A percentile compares a stretch with the other conserved stretches of the same genome.
Conservation (phyloP, 306 rosid species). For the Cajanus cajan region DNA sequence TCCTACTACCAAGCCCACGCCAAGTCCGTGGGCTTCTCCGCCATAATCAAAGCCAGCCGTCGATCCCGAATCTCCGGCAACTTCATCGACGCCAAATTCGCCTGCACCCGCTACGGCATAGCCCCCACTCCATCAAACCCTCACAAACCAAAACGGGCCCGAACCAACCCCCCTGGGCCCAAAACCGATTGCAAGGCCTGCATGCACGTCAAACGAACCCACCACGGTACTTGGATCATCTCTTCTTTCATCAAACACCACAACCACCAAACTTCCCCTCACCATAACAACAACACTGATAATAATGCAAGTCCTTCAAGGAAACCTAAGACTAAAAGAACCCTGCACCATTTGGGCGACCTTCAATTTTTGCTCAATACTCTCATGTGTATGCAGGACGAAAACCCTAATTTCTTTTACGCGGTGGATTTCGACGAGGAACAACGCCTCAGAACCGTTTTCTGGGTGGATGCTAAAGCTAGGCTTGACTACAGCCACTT, state of each 20-base stretch:
- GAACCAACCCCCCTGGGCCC: conserved; percentile 41
- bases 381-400: conserved; percentile 56
- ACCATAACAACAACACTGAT: conserved; percentile 19
- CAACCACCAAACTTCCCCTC: conserved; percentile 67
- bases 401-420: conserved; percentile 64
- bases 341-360: conserved; percentile 54
- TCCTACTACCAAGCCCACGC: conserved; percentile 82
- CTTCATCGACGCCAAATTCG: conserved; percentile 86
- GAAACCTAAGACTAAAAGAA: not conserved
- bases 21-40: conserved; percentile 72
- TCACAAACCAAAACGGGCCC: conserved; percentile 21
- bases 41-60: conserved; percentile 78
- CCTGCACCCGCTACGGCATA: conserved; percentile 66
- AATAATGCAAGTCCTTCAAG: not conserved
- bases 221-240: conserved; percentile 75
- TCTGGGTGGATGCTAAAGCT: conserved; percentile 79
- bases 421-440: conserved; percentile 61
- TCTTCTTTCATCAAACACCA: conserved; percentile 74
- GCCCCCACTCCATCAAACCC: not conserved
- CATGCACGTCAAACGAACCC: conserved; percentile 80
- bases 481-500: conserved; percentile 69
- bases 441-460: conserved; percentile 55
- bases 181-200: conserved; percentile 87
- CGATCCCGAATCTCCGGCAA: conserved; percentile 77
- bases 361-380: conserved; percentile 50